Conservation (phyloP, 305 asterid genomes). For the Solanum hybrid region DNA sequence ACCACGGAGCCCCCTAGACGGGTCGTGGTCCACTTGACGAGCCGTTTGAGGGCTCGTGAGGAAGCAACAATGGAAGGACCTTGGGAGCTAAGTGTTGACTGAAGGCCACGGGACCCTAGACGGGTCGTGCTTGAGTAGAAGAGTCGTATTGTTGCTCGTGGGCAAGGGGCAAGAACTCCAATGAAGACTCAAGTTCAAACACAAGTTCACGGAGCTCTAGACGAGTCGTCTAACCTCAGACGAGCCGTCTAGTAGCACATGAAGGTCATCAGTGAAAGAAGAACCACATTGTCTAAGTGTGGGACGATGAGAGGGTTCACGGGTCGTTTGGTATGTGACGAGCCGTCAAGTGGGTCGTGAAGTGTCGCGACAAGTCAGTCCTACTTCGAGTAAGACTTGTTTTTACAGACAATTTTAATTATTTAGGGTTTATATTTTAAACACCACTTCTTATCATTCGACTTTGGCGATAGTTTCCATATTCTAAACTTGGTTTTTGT, state of each 20-base stretch:
- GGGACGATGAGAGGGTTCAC: not conserved
- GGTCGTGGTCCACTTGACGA: not conserved
- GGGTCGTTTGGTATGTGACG: not conserved
- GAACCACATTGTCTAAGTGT: not conserved
- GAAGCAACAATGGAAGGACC: not conserved
- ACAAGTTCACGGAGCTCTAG: not conserved
- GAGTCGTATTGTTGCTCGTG: not conserved
- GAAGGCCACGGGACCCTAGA: not conserved
- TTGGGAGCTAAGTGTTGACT: not conserved
- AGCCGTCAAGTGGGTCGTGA: not conserved
- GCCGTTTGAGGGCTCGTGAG: not conserved
- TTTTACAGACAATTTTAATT: too few relatives aligned
- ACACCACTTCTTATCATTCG: not conserved
- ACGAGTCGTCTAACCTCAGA: not conserved
- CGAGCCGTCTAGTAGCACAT: not conserved
- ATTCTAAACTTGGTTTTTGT: not conserved
- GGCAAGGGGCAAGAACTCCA: not conserved
- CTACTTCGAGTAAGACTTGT: not conserved
- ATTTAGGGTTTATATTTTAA: not conserved
- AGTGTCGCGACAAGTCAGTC: not conserved
- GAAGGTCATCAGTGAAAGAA: not conserved
- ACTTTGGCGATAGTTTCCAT: not conserved
- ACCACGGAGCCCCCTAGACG: not conserved
- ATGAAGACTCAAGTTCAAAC: not conserved
- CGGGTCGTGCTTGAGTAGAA: too few relatives aligned